phyloP scores from a whole-genome alignment of 352 stramenopile genomes.

The Thraustochytrium sp. region DNA sequence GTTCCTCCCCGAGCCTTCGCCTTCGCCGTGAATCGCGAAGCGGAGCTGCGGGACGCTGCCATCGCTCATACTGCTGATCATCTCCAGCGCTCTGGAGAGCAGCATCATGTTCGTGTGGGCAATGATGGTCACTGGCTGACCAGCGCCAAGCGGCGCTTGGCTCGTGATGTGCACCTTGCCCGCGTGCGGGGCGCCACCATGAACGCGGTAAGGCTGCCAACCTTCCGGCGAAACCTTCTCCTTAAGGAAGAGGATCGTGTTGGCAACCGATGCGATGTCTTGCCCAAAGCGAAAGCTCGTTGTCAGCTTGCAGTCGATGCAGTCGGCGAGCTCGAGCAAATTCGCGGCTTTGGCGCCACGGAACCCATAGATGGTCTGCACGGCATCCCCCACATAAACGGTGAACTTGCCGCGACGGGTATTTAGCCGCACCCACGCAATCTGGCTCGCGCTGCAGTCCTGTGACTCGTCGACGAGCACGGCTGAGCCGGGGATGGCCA shows the following conservation, averaged over 20 bases:
- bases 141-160: not conserved
- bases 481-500: not conserved
- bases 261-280: slow-evolving; percentile 50
- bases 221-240: slow-evolving; percentile 25
- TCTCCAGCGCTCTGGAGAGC: not conserved
- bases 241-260: slow-evolving; percentile 52
- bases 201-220: slow-evolving; percentile 49
- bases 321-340: not conserved
- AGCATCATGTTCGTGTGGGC: not conserved
- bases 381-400: not conserved
- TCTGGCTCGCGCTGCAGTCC: not conserved
- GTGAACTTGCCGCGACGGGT: not conserved
- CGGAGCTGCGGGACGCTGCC: too few relatives aligned
- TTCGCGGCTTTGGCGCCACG: not conserved
- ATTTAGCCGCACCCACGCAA: not conserved
- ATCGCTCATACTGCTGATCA: slow-evolving; percentile 37
- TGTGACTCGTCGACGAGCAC: not conserved
- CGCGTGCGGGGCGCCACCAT: slow-evolving; percentile 26
- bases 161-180: not conserved
- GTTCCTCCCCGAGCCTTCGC: slow-evolving; percentile 24
- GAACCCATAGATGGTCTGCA: not conserved
- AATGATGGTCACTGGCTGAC: not conserved
- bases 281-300: slow-evolving; percentile 53
- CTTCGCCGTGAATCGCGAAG: too few relatives aligned
- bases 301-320: slow-evolving; percentile 45